Evolutionary conservation across 2,329 filamentous ascomycete species (phyloP).

Genomic region (Talaromyces verruculosus): DNA sequence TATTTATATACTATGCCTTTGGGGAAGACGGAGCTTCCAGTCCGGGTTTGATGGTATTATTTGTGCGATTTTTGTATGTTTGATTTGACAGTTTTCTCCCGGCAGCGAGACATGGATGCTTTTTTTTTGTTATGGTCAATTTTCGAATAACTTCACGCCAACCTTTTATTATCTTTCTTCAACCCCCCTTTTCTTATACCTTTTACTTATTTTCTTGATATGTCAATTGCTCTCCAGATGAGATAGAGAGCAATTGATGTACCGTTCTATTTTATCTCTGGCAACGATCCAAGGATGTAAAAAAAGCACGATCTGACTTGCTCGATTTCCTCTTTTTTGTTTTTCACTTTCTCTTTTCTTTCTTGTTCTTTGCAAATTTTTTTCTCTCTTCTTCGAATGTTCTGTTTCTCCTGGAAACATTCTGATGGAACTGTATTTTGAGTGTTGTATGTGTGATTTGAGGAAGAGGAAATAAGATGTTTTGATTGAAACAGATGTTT

Average conservation of each 20-base stretch:
- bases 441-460: constrained; percentile 3
- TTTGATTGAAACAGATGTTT: neutral
- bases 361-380: constrained; percentile 10
- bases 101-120: constrained; percentile 15
- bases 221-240: neutral
- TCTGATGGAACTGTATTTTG: constrained; percentile 11
- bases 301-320: constrained; percentile 6
- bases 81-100: constrained; percentile 21
- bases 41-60: constrained; percentile 31
- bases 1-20: constrained; percentile 19
- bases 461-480: constrained; percentile 1
- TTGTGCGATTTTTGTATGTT: constrained; percentile 23
- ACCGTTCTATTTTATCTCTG: constrained; percentile 6
- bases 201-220: neutral
- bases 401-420: neutral
- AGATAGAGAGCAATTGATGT: neutral
- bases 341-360: neutral
- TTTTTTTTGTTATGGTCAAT: constrained; percentile 11
- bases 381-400: no score
- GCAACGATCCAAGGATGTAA: constrained; percentile 12
- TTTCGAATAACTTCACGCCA: constrained; percentile 14
- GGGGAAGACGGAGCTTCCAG: constrained; percentile 28
- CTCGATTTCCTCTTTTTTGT: neutral
- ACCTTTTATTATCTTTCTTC: constrained; percentile 5
- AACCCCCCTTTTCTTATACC: neutral